Evolutionary conservation across 306 rosid genomes (phyloP), one percentile per base, ranked within the genome.

Genomic region (Canavalia ensiformis): DNA sequence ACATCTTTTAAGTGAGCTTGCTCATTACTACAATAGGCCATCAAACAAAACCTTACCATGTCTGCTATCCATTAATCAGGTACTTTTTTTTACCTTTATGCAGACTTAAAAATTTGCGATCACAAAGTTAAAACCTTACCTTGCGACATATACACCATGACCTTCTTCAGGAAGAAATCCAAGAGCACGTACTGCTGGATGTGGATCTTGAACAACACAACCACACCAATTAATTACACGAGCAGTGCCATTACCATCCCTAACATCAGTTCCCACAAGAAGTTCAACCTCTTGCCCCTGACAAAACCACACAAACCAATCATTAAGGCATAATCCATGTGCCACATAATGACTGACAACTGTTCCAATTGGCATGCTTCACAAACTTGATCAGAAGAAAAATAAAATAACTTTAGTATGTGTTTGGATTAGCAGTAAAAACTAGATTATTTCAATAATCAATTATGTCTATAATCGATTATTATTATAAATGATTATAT

Each of bases 141-240:
- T 93, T 51, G 97, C 88, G 78, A 95, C 97, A 79, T 95, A 95
- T 35, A 95, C 99, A 54, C 99, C 99, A 52, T 95, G 98, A 54
- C 99, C 97, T 90, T 95, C 97, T 86, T 93, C 96, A 4, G 99
- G 99, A 89, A 95, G 99, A 88, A 90, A 95, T 85, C 99, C 99
- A 80, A 95, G 97, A 81, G 98, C 97, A 59, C 99, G 99, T 7
- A 95, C 99, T 13, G 99, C 97, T 7, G 95, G 90, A 84, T 95
- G 98, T 79, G 99, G 94, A 88, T 93, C 97, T 78, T 95, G 99
- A 88, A 95, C 90, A 70, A 95, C 83, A 85, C 94, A 93, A 39
- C 99, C 99, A 81, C 98, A 93, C 99, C 99, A 95, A 84, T 91
- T 93, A 73, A 95, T 77, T 74, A 82, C 85, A 35, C 89, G 97